Evolutionary conservation across 2,329 filamentous ascomycete species (phyloP).

Genomic region (Xylaria sp.): DNA sequence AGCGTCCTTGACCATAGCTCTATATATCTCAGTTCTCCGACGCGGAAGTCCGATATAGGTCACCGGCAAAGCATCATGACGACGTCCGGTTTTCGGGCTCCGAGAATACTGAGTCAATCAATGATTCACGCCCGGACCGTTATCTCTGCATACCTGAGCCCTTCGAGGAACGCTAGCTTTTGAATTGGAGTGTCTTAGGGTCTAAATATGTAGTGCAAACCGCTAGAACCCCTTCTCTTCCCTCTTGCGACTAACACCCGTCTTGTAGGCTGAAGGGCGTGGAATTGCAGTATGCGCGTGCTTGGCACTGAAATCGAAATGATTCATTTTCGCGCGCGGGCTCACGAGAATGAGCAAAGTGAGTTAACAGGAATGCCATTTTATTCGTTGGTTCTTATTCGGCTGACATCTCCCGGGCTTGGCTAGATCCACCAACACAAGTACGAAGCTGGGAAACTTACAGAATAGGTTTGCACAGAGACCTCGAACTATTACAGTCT

Average conservation of each 20-base stretch:
- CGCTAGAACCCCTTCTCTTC: not conserved
- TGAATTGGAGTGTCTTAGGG: not conserved
- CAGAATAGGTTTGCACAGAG: not conserved
- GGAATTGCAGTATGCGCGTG: not conserved
- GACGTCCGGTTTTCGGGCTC: conserved; percentile 13
- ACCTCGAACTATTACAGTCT: not conserved
- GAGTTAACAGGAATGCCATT: not conserved
- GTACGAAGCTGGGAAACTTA: not conserved
- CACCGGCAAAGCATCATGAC: not conserved
- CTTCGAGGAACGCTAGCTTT: not conserved
- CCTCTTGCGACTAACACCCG: not conserved
- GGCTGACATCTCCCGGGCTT: not conserved
- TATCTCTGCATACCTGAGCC: not conserved
- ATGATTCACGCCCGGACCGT: not conserved
- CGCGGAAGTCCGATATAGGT: not conserved
- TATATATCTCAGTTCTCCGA: not conserved
- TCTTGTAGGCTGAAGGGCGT: conserved; percentile 21
- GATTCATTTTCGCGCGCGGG: not conserved
- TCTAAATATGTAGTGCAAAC: not conserved
- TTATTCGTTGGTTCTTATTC: not conserved
- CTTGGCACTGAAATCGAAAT: conserved; percentile 3
- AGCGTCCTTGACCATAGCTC: not conserved
- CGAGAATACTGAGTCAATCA: not conserved
- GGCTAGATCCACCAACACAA: not conserved
- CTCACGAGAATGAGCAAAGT: not conserved